These are phyloP conservation scores for Solanum clarkiae DNA, from an alignment of 257 asterid genomes.

Conservation along the genomic window DNA sequence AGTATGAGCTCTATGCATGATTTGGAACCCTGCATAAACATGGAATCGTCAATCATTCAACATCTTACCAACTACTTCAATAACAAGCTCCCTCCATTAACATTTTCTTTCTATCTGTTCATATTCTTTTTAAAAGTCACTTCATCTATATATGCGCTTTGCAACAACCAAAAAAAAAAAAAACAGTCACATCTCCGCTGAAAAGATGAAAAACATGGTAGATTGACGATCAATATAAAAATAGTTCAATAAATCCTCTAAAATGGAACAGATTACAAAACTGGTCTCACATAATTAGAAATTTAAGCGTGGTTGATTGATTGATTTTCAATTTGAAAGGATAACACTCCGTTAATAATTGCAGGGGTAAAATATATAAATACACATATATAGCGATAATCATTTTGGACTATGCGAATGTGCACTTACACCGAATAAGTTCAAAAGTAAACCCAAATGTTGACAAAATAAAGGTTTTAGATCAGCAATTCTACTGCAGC, in stretches of 20 bases:
- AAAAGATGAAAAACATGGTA: background rate
- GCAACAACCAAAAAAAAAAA: background rate
- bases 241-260: background rate
- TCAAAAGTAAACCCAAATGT: background rate
- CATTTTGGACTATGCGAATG: background rate
- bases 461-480: background rate
- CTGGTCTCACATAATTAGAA: background rate
- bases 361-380: background rate
- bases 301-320: background rate
- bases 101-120: background rate
- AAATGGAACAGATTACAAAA: background rate
- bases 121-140: background rate
- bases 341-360: background rate
- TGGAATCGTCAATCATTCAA: background rate
- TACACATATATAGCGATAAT: background rate
- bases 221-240: background rate
- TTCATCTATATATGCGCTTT: background rate
- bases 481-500: background rate
- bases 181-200: background rate
- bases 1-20: slow-evolving; percentile 59
- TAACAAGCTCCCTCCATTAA: background rate
- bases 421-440: background rate
- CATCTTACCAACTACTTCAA: background rate
- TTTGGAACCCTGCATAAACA: slow-evolving; percentile 43
- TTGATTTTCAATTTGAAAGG: background rate